Base-by-base conservation (phyloP, 106 monocot genomes). In the Posidonia australis region DNA sequence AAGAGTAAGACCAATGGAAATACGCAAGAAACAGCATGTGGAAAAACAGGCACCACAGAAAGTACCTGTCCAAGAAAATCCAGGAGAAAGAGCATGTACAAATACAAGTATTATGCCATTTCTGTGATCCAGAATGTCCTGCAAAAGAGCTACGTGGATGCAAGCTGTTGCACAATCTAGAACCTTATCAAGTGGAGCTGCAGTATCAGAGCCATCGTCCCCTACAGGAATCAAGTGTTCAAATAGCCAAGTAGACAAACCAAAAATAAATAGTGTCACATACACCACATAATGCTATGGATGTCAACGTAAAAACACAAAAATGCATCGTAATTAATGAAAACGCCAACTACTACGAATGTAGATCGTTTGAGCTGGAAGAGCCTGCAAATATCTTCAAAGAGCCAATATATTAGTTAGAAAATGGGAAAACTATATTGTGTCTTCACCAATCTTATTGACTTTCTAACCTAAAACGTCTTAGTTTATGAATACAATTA, bases 161-260 rank as follows among this genome's bases (percentile, higher is more conserved):
- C 71, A 80, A 61, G 96, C 74, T 63, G 87, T 62, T 27, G 87
- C 42, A 75, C 96, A 96, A 73, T 82, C 78, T 25, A 96, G 16
- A 64, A 84, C 96, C 66, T 96, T 96, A 32, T 96, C 86, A 66
- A 96, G 77, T 43, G 84, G 74, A 58, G 60, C 51, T 67, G 87
- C 69, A 24, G 56, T 43, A 45, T 74, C 86, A 70, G 30, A 49
- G 18, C 51, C 26, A 27, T 46, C 46, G 10, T 46, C 63, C 21
- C 73, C 86, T 86, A 76, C 69, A 78, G 24, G 24, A 63, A 64
- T 17, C 46, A 69, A 23, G 25, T 29, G 25, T 26, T 24, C 25
- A 56, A 56, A 48, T 48, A 52, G 52, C 18, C 17, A 19, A 52
- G 1, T 9, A 19, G 52, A 52, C 22, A 19, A 20, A 19, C 22